These are phyloP conservation scores for Rutstroemia sp. DNA, from an alignment of 2,329 filamentous ascomycete species.

Conservation along the genomic window DNA sequence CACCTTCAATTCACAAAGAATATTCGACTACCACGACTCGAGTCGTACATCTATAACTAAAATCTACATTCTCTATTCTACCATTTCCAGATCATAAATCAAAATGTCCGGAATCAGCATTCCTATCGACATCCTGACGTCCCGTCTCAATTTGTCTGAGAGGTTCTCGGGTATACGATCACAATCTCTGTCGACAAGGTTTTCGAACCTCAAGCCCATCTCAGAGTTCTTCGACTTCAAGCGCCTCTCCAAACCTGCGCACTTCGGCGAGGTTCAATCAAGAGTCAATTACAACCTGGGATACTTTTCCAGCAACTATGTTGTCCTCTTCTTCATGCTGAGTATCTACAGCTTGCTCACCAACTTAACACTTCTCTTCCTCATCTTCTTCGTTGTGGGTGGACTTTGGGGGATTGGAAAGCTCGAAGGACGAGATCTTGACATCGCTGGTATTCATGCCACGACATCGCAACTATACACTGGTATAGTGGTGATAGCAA, in stretches of 20 bases:
- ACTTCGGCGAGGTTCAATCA: slow-evolving; percentile 84
- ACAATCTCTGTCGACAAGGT: slow-evolving; percentile 71
- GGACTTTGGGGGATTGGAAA: slow-evolving; percentile 91
- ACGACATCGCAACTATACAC: slow-evolving; percentile 94
- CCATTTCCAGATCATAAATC: slow-evolving; percentile 8
- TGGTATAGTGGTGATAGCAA: slow-evolving; percentile 69
- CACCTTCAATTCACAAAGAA: not conserved
- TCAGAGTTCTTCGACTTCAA: slow-evolving; percentile 95
- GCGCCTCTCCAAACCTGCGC: slow-evolving; percentile 86
- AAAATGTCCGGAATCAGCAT: slow-evolving; percentile 85
- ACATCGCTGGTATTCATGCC: slow-evolving; percentile 73
- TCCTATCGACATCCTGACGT: slow-evolving; percentile 84
- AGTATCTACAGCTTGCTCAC: slow-evolving; percentile 91
- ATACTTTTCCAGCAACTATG: slow-evolving; percentile 98
- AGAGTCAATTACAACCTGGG: slow-evolving; percentile 95
- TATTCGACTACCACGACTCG: not conserved
- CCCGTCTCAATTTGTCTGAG: slow-evolving; percentile 76
- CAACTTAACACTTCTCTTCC: slow-evolving; percentile 80
- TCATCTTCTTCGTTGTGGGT: slow-evolving; percentile 78
- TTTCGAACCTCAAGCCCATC: slow-evolving; percentile 85
- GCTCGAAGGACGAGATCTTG: slow-evolving; percentile 80
- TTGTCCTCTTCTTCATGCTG: slow-evolving; percentile 86
- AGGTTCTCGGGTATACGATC: slow-evolving; percentile 78
- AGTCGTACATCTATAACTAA: not conserved
- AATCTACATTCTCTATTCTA: not conserved